Evolutionary conservation across 129 eudicot genomes (phyloP).

Genomic region (Centrapalus pauciflorus): DNA sequence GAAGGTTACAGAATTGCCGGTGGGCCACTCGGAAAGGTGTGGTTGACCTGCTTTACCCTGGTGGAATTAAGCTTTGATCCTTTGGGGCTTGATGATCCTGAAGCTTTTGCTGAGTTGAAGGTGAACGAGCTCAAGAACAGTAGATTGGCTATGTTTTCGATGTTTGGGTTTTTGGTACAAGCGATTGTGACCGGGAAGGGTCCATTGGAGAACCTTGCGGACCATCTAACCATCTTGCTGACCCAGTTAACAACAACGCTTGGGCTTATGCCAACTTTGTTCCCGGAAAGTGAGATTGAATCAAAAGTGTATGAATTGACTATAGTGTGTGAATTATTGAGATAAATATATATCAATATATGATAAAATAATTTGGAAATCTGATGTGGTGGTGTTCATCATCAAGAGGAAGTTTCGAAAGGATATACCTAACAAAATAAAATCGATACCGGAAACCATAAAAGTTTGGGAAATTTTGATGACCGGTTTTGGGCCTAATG

Average conservation of each 20-base stretch:
- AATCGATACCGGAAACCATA: no score
- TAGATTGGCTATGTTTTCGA: conserved; percentile 13
- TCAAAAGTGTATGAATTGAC: not conserved
- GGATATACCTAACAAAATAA: no score
- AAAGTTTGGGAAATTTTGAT: not conserved
- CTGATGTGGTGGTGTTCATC: no score
- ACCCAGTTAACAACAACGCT: conserved; percentile 17
- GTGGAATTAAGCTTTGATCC: conserved; percentile 19
- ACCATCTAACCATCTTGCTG: not conserved
- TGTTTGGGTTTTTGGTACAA: conserved; percentile 19
- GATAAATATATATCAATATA: no score
- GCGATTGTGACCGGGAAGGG: conserved; percentile 13
- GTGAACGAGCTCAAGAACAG: not conserved
- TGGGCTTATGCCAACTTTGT: conserved; percentile 20
- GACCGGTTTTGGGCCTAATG: no score
- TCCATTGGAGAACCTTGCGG: conserved; percentile 17
- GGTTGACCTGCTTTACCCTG: conserved; percentile 7
- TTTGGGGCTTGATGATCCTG: conserved; percentile 21
- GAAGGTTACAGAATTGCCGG: conserved; percentile 13
- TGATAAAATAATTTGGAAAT: not conserved
- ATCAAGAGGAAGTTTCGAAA: no score
- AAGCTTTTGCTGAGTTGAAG: no score
- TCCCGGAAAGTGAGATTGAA: conserved; percentile 1
- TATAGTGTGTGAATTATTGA: not conserved
- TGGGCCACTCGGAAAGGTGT: conserved; percentile 11